Base-by-base conservation (phyloP, 257 asterid species). In the Salvia rosmarinus region DNA sequence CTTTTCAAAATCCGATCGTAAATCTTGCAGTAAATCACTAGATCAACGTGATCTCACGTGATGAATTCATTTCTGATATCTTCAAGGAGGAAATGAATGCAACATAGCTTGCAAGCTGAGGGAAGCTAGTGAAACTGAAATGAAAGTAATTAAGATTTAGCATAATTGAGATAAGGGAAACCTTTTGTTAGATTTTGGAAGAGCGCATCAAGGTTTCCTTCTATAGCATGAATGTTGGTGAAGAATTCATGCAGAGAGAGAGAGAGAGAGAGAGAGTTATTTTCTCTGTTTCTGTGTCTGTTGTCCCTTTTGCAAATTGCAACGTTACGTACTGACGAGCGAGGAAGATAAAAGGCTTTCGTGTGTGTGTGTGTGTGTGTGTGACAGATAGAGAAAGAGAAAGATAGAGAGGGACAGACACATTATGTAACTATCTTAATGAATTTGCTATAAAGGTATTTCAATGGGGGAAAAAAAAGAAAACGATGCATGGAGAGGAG, bases 261-360 rank as follows among this genome's bases (percentile, higher is more conserved):
- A 60, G 32, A 28, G 2, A 54, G 57, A 67, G 73, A 49, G 25
- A 62, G 69, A 46, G 62, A 70, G n/a, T n/a, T 23, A 2, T 58
- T 42, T 52, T 52, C 44, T 70, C 64, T 67, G 14, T 44, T 49
- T 66, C 71, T 72, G 70, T 46, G 70, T 21, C 63, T 19, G 2
- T 23, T 6, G 9, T 32, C 51, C 52, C 23, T 28, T 4, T 23
- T 32, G 9, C 37, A 35, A 37, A 37, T 37, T 37, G 49, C 13
- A 51, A 51, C 2, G 80, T 74, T 75, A 60, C 85, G 67, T 82
- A 82, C 42, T 60, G 71, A 75, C 64, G 82, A 78, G 86, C 78
- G 84, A 81, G 79, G 50, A 68, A 62, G 83, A 74, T 47, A 64
- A 72, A 68, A 49, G 37, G 69, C 32, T 16, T 5, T 37, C 42